Conservation (phyloP, 2,329 filamentous ascomycete species). For the Aspergillus melleus region DNA sequence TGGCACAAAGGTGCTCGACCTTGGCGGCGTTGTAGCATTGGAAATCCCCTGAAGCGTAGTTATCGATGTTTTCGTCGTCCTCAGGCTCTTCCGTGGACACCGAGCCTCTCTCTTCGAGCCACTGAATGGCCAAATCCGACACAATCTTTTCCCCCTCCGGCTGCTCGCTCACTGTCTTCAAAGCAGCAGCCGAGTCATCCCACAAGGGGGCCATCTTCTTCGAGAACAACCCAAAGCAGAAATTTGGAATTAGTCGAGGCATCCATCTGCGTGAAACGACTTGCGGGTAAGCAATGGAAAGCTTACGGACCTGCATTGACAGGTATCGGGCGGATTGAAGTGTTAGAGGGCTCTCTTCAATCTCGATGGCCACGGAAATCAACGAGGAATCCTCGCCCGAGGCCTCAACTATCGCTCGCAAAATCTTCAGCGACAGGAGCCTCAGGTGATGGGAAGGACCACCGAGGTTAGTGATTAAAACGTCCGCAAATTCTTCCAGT, state of each 20-base stretch:
- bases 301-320: conserved; percentile 80
- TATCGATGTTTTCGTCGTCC: conserved; percentile 26
- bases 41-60: conserved; percentile 56
- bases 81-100: conserved; percentile 22
- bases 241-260: conserved; percentile 71
- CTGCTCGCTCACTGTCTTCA: conserved; percentile 72
- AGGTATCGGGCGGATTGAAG: conserved; percentile 74
- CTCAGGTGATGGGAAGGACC: conserved; percentile 74
- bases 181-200: conserved; percentile 75
- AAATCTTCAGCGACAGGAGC: conserved; percentile 68
- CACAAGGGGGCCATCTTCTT: conserved; percentile 82
- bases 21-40: conserved; percentile 75
- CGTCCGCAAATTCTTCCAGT: conserved; percentile 61
- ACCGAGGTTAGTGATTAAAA: conserved; percentile 71
- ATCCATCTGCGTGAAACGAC: conserved; percentile 64
- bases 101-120: conserved; percentile 58
- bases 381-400: conserved; percentile 48
- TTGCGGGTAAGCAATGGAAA: conserved; percentile 65
- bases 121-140: conserved; percentile 71
- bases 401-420: conserved; percentile 57
- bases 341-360: conserved; percentile 76
- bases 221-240: conserved; percentile 86
- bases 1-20: conserved; percentile 55
- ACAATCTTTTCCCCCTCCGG: conserved; percentile 72
- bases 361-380: conserved; percentile 66